Evolutionary conservation across 2,329 filamentous ascomycete genomes (phyloP).

Genomic region (Diaporthe citriasiana): DNA sequence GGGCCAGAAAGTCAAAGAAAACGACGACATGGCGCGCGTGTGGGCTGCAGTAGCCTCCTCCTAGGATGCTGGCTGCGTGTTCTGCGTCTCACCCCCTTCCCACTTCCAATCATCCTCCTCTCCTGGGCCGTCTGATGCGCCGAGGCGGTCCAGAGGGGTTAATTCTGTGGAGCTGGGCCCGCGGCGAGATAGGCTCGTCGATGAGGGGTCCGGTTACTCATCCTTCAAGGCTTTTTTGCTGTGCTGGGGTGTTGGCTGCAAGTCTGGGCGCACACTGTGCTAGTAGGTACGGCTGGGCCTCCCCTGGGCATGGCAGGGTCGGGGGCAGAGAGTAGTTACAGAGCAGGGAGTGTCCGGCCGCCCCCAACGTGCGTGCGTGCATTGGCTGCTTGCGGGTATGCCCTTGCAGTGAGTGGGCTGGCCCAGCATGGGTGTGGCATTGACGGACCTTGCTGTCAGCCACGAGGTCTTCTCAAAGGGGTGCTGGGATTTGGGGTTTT

Average conservation of each 20-base stretch:
- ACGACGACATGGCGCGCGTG: background rate
- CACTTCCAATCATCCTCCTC: background rate
- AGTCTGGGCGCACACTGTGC: conserved; percentile 21
- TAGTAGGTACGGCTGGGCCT: background rate
- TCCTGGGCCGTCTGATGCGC: conserved; percentile 17
- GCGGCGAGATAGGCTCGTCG: conserved; percentile 16
- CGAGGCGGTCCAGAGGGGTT: conserved; percentile 12
- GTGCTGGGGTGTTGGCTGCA: conserved; percentile 5
- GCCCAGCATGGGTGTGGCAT: conserved; percentile 18
- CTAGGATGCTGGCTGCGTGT: conserved; percentile 11
- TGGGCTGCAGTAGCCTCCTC: conserved; percentile 22
- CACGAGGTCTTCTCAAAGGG: background rate
- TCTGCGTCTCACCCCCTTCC: background rate
- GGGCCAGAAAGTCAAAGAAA: conserved; percentile 4
- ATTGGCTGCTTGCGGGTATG: conserved; percentile 21
- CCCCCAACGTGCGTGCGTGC: conserved; percentile 21
- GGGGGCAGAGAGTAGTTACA: background rate
- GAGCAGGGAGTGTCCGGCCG: conserved; percentile 14
- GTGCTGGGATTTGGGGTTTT: conserved; percentile 12
- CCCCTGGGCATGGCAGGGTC: background rate
- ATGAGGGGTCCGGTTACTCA: conserved; percentile 25
- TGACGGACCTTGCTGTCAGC: conserved; percentile 29
- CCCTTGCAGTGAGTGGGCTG: conserved; percentile 18
- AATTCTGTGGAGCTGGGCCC: conserved; percentile 19
- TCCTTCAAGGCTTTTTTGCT: background rate